Evolutionary conservation across 148 eudicot genomes (phyloP).

Genomic region (Silene uniflora): DNA sequence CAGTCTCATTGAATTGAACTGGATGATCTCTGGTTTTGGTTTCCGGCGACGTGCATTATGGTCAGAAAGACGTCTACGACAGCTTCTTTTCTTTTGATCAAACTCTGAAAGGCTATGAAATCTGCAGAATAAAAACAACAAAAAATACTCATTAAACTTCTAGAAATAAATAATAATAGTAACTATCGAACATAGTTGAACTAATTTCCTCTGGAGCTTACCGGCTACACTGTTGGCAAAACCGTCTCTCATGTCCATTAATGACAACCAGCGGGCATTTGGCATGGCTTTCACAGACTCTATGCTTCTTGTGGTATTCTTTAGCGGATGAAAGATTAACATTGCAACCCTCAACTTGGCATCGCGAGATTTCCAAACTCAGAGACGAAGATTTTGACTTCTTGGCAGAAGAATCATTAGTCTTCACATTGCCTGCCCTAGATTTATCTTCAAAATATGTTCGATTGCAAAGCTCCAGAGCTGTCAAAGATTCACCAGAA

Average conservation of each 20-base stretch:
- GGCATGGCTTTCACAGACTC: conserved; percentile 82
- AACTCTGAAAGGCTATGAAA: conserved; percentile 84
- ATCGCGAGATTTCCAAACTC: conserved; percentile 35
- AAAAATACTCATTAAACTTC: neutral
- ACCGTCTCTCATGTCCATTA: conserved; percentile 74
- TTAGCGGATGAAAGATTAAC: conserved; percentile 80
- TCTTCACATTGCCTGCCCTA: conserved; percentile 38
- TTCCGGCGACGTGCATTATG: conserved; percentile 94
- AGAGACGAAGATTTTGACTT: conserved; percentile 46
- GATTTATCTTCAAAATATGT: conserved; percentile 65
- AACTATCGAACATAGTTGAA: neutral
- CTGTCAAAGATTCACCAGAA: conserved; percentile 78
- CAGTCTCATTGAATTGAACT: conserved; percentile 52
- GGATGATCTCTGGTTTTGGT: conserved; percentile 68
- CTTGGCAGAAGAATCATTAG: conserved; percentile 39
- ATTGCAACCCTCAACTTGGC: conserved; percentile 92
- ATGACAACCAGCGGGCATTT: conserved; percentile 73
- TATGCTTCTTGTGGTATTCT: conserved; percentile 82
- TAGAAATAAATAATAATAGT: neutral
- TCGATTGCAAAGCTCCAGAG: conserved; percentile 79
- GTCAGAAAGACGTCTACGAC: conserved; percentile 85
- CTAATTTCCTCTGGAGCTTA: conserved; percentile 23
- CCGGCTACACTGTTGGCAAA: conserved; percentile 99
- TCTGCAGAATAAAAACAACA: conserved; percentile 33
- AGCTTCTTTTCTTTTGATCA: conserved; percentile 90